These are phyloP conservation scores for Protomyces inundatus DNA, from an alignment of 1,139 yeast genomes.

Conservation along the genomic window DNA sequence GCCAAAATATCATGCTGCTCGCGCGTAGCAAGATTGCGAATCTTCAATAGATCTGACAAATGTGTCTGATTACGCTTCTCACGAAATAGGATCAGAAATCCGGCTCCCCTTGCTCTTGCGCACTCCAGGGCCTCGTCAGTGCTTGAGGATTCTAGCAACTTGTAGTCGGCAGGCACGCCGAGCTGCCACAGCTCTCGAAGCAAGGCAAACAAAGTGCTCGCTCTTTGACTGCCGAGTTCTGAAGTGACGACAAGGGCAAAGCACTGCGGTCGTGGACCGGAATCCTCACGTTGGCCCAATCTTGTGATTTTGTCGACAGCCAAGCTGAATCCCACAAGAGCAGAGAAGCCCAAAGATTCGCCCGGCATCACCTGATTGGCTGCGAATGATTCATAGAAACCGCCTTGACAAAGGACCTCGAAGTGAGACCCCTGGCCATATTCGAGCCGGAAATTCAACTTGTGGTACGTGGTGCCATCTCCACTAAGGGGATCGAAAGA, in stretches of 20 bases:
- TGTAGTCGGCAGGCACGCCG: not conserved
- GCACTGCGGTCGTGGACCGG: not conserved
- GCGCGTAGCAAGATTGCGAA: not conserved
- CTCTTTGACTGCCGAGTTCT: not conserved
- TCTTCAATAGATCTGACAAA: not conserved
- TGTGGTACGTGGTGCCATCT: not conserved
- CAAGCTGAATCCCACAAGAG: slow-evolving; percentile 48
- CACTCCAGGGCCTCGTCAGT: not conserved
- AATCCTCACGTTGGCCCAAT: not conserved
- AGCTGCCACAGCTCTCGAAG: not conserved
- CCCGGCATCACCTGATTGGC: slow-evolving; percentile 62
- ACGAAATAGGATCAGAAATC: not conserved
- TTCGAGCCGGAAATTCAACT: slow-evolving; percentile 38
- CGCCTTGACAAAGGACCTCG: slow-evolving; percentile 65
- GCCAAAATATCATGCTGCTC: not conserved
- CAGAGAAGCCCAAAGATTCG: slow-evolving; percentile 36
- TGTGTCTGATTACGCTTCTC: not conserved
- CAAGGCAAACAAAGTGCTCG: not conserved
- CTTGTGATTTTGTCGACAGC: slow-evolving; percentile 6
- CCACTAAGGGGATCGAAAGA: not conserved
- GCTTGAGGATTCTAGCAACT: not conserved
- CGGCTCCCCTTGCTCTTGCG: not conserved
- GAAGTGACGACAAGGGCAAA: not conserved
- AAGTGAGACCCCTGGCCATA: slow-evolving; percentile 45
- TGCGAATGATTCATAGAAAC: slow-evolving; percentile 71